These are phyloP conservation scores for Ceratocystis lukuohia DNA, from an alignment of 2,329 filamentous ascomycete species.

Conservation along the genomic window DNA sequence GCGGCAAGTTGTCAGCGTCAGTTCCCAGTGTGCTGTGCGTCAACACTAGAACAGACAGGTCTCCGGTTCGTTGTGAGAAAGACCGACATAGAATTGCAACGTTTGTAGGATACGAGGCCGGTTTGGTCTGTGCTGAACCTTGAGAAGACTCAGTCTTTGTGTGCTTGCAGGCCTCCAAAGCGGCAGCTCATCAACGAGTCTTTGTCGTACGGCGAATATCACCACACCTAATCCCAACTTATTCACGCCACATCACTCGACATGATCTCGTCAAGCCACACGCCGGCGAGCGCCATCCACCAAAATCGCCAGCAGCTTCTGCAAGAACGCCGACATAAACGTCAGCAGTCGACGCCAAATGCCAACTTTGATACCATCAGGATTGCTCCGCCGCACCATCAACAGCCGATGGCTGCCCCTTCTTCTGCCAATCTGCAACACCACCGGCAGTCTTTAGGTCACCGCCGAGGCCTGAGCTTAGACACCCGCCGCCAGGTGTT, in stretches of 20 bases:
- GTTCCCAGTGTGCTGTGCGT: background rate
- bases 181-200: background rate
- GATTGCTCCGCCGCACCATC: slow-evolving; percentile 35
- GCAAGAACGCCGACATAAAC: slow-evolving; percentile 47
- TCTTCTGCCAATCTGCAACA: slow-evolving; percentile 7
- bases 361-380: slow-evolving; percentile 57
- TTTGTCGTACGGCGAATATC: background rate
- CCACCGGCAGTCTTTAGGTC: slow-evolving; percentile 30
- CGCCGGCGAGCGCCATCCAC: slow-evolving; percentile 18
- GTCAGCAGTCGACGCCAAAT: slow-evolving; percentile 75
- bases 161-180: background rate
- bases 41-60: background rate
- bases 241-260: background rate
- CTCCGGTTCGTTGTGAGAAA: background rate
- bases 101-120: background rate
- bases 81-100: background rate
- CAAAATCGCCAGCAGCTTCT: slow-evolving; percentile 19
- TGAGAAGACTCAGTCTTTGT: background rate
- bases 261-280: slow-evolving; percentile 16
- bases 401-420: slow-evolving; percentile 25
- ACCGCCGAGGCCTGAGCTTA: slow-evolving; percentile 74
- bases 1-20: background rate
- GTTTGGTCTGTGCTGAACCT: background rate
- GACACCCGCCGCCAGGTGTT: slow-evolving; percentile 50
- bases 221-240: background rate